Base-by-base conservation (phyloP, 2,329 filamentous ascomycete genomes). In the Rasamsonia emersonii region DNA sequence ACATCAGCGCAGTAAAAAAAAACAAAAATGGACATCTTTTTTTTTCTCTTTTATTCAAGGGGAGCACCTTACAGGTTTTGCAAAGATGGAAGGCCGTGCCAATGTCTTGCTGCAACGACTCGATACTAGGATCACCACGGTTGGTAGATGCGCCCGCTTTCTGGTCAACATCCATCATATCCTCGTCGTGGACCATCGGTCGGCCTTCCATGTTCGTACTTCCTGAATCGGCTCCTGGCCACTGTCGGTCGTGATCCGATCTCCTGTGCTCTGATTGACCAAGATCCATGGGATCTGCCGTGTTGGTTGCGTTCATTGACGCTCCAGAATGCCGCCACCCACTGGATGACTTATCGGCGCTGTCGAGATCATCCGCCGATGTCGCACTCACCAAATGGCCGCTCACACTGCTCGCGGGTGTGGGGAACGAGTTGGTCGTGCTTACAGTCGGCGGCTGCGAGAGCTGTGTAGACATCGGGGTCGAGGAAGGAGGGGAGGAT, bases 31-130 rank as follows among this genome's bases (percentile, higher is more conserved):
- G 50, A 49, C 47, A 53, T 53, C 50, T 65, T 53, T 48, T 46
- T 34, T 24, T 32, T 24, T 53, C 50, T 65, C 53, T 48, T 46
- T 34, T 24, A 35, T 24, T 4, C n/a, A 14, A 38, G 27, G 28
- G 58, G 54, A 58, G 57, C 44, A 43, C 58, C 64, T 67, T 67
- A 68, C 64, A 60, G 51, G 57, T 62, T 60, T 63, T 65, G 53
- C 62, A 64, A 44, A 66, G 55, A 54, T 64, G 62, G 50, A 64
- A 67, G 40, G 63, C 59, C 41, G 59, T 56, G 32, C 61, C 59
- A 40, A 67, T 58, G 38, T 67, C 56, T 39, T 58, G 55, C 44
- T 66, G 60, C 41, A 67, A 48, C 33, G 59, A 59, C 35, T 65
- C 59, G 36, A 65, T 45, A 32, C 50, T 56, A 28, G 53, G 47